Conservation (phyloP, 345 rosid genomes). For the Citrus reticulata region DNA sequence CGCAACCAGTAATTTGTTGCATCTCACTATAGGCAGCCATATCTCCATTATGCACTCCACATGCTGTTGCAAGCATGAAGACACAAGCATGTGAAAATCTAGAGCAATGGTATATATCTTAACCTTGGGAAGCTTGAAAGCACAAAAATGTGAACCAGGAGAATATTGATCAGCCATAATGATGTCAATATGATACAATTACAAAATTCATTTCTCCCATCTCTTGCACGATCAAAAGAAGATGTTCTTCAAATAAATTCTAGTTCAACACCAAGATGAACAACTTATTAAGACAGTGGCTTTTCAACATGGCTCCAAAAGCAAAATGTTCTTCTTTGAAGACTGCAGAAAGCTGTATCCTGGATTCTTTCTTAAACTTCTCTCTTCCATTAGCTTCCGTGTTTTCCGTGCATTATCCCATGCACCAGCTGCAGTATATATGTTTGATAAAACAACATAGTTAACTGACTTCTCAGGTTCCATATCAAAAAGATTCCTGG, state of each 20-base stretch:
- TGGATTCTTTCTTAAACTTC: constrained; percentile 42
- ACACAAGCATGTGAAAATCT: neutral
- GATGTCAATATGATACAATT: neutral
- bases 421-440: constrained; percentile 51
- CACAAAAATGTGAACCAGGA: neutral
- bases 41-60: neutral
- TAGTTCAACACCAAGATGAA: neutral
- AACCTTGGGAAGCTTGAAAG: neutral
- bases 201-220: neutral
- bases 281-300: neutral
- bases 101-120: neutral
- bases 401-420: constrained; percentile 47
- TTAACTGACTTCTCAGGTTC: constrained; percentile 51
- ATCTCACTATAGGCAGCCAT: neutral
- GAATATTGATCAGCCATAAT: neutral
- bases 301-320: constrained; percentile 22
- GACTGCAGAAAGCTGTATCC: constrained; percentile 57
- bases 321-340: constrained; percentile 19
- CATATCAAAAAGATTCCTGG: constrained; percentile 40
- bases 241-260: neutral
- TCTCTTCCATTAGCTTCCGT: constrained; percentile 44
- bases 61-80: neutral
- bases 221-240: neutral
- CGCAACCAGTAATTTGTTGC: neutral
- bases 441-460: constrained; percentile 55